Base-by-base conservation (phyloP, 2,329 filamentous ascomycete species). In the Truncatella angustata region DNA sequence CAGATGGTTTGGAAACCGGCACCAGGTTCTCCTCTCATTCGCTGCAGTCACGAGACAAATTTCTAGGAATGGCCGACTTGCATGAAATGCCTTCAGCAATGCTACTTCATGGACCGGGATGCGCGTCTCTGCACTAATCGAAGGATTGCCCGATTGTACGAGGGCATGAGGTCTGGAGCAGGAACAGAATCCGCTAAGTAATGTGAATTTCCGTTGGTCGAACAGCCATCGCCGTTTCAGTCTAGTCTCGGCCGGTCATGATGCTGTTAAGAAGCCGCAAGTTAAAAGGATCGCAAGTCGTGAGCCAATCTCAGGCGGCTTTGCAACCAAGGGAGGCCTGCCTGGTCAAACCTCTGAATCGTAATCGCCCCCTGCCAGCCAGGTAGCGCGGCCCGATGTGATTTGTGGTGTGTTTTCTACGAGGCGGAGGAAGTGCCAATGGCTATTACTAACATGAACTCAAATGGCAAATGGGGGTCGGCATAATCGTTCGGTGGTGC, bases 401-500 rank as follows among this genome's bases (percentile, higher is more conserved):
- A n/a, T 18, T 20, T 12, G 20, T 23, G 28, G 18, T 26, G 21
- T 24, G 24, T 16, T 49, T 12, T 35, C 45, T 36, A 18, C 34
- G 21, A 36, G 45, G 40, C 40, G 45, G 45, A 20, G 18, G 45
- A 34, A 20, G 28, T 36, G n/a, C 45, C 28, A 49, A 49, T 49
- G 32, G n/a, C 18, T 37, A 49, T 49, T 36, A 49, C 45, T 36
- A 49, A 49, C 45, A 36, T 35, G 20, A 46, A 49, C 20, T 21
- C 24, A 16, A 23, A 20, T 34, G 20, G 12, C n/a, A 24, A 24
- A 23, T 34, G 45, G 45, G 34, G 23, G 18, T 23, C 34, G 34
- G 45, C 45, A 49, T 49, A 39, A 49, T 49, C 32, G n/a, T 49
- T 49, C 45, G 45, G 45, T 37, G 45, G 45, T 49, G 30, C 30